Conservation (phyloP, 2,329 filamentous ascomycete genomes). For the Clonostachys rhizophaga region DNA sequence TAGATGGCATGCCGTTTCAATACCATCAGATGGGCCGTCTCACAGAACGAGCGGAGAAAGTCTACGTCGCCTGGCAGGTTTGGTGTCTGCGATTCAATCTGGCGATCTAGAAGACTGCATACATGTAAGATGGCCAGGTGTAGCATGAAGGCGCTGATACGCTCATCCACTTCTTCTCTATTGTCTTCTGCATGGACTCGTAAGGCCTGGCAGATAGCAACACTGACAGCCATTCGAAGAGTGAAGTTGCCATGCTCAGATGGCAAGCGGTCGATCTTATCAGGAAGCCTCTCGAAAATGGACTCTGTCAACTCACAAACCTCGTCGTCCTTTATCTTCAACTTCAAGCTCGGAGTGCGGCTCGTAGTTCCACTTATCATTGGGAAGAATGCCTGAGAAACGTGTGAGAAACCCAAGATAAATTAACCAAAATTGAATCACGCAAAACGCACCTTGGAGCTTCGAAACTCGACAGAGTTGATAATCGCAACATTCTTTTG, state of each 20-base stretch:
- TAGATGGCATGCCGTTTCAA: not conserved
- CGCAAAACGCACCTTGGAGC: constrained; percentile 49
- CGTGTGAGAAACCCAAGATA: not conserved
- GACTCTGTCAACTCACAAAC: not conserved
- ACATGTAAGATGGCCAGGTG: constrained; percentile 4
- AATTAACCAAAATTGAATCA: not conserved
- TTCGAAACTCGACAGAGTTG: constrained; percentile 57
- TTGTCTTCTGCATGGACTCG: not conserved
- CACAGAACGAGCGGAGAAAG: constrained; percentile 7
- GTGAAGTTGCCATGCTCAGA: not conserved
- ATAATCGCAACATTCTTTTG: constrained; percentile 60
- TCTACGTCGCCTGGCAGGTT: not conserved
- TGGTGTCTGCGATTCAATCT: not conserved
- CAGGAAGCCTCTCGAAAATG: too few species aligned
- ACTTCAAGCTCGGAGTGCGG: too few species aligned
- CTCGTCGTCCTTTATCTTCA: not conserved
- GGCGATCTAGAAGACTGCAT: constrained; percentile 7
- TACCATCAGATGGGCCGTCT: not conserved
- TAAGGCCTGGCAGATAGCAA: constrained; percentile 1
- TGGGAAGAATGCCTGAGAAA: constrained; percentile 2
- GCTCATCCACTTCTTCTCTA: constrained; percentile 1
- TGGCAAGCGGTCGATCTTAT: not conserved
- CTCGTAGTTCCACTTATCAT: not conserved
- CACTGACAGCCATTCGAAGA: not conserved
- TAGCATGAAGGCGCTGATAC: constrained; percentile 7